Base-by-base conservation (phyloP, 805 yeast species). In the Candida tibetensis region DNA sequence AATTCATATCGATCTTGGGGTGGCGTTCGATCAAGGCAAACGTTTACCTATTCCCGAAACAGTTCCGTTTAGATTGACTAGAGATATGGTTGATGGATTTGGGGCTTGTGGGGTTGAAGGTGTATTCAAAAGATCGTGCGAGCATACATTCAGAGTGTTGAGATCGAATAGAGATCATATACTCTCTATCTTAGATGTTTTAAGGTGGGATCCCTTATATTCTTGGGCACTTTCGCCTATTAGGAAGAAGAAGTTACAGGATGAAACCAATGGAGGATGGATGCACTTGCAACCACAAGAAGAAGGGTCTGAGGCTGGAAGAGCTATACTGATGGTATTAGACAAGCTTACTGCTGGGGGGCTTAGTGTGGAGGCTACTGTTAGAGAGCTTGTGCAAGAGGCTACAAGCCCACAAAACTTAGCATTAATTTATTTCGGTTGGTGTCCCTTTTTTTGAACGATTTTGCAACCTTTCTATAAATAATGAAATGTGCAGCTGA, bases 21-120 rank as follows among this genome's bases (percentile, higher is more conserved):
- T 93, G 31, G 95, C 98, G 0, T 93, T 93, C 65, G 99, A 93
- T 57, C 96, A 89, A 52, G 99, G 98, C 0, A 81, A 76, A 49
- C 62, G 80, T 10, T 66, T 93, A 28, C 82, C 91, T 0, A 76
- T 91, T 6, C 99, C 99, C 0, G 99, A 93, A 53, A 73, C 85
- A 0, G 95, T 95, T 4, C 99, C 99, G 4, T 95, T 93, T 56
- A 64, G 99, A 45, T 65, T 95, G 25, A 87, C 98, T 0, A 68
- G 95, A 41, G 97, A 95, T 57, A 71, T 93, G 37, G 82, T 89
- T 4, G 98, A 93, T 64, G 99, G 95, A 0, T 76, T 95, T 68
- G 99, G 99, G 0, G 71, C 85, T 4, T 76, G 85, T n/a, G 96
- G 95, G 0, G 77, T 77, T 0, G 77, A 80, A 37, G 99, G 99